phyloP scores from a whole-genome alignment of 2,329 filamentous ascomycete species.

The Exserohilum rostratum region DNA sequence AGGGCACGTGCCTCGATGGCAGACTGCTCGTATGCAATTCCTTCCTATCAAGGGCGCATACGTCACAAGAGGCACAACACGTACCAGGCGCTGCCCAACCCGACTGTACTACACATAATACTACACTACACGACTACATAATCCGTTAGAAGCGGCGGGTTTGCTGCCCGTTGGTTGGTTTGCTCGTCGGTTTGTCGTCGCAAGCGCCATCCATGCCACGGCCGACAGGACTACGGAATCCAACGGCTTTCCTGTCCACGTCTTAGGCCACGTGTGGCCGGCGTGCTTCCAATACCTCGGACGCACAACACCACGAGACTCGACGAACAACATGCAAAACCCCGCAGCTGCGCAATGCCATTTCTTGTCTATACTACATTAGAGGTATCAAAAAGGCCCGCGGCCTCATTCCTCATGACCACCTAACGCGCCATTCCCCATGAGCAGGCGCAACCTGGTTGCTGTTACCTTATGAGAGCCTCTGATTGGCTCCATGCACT shows the following conservation, averaged over 20 bases:
- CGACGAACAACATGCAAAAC: neutral
- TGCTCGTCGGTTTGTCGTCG: too few relatives aligned
- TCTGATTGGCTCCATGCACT: slow-evolving; percentile 13
- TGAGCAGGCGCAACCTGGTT: slow-evolving; percentile 9
- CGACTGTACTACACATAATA: too few relatives aligned
- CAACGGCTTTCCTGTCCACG: neutral
- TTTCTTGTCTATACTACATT: neutral
- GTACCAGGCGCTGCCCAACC: too few relatives aligned
- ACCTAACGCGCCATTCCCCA: neutral
- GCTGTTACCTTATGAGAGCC: slow-evolving; percentile 21
- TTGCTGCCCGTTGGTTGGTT: neutral
- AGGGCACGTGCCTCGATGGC: too few relatives aligned
- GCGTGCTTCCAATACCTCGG: neutral
- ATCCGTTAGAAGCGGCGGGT: neutral
- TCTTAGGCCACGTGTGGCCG: neutral
- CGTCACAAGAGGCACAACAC: too few relatives aligned
- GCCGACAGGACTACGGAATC: neutral
- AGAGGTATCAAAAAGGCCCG: neutral
- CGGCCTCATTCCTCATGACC: neutral
- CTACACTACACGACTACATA: too few relatives aligned
- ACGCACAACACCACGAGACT: neutral
- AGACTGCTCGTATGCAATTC: too few relatives aligned
- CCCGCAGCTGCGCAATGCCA: neutral
- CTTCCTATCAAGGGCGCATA: too few relatives aligned
- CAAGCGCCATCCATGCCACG: too few relatives aligned